Base-by-base conservation (phyloP, 2,329 filamentous ascomycete species). In the Pestalotiopsis sp. region DNA sequence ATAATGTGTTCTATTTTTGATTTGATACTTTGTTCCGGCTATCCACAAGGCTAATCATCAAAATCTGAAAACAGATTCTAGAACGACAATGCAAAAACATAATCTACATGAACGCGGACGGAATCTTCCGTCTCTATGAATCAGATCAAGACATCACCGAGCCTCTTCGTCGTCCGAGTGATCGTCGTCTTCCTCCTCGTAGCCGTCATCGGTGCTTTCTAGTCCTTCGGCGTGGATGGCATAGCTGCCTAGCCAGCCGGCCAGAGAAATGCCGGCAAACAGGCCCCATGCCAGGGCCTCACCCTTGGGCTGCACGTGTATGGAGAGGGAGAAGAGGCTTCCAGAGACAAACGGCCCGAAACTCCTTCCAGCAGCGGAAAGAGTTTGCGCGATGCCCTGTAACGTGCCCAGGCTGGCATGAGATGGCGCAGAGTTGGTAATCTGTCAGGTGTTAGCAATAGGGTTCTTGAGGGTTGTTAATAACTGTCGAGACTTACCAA, bases 311-410 rank as follows among this genome's bases (percentile, higher is more conserved):
- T 86, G 83, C 4, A 97, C 86, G 63, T 88, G 86, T 0, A 90
- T 91, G 0, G 94, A 91, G 0, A 95, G 83, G 0, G 93, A 93
- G 79, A 97, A 99, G 0, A 99, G 84, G 0, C 91, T 91, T 0
- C 96, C 96, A 0, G 94, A 96, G 0, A 97, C 83, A 72, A 98
- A 95, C 0, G 96, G 96, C 0, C 96, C 96, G 0, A 94, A 88
- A 58, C 95, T 94, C 69, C 96, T 90, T 9, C 96, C 96, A 0
- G 93, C 93, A 0, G 96, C 96, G 0, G 94, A 97, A 0, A 99
- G 88, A 0, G 94, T 97, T 80, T 99, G 96, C 0, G 96, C 96
- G 39, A 98, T 87, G 11, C 96, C 96, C 76, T 99, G 98, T 31
- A 99, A 86, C 0, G 93, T 94, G 3, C 96, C 96, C 0, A 99